Evolutionary conservation across 83 land plant species (phyloP), one percentile per base, ranked within the genome.

Genomic region (Larix sibirica): DNA sequence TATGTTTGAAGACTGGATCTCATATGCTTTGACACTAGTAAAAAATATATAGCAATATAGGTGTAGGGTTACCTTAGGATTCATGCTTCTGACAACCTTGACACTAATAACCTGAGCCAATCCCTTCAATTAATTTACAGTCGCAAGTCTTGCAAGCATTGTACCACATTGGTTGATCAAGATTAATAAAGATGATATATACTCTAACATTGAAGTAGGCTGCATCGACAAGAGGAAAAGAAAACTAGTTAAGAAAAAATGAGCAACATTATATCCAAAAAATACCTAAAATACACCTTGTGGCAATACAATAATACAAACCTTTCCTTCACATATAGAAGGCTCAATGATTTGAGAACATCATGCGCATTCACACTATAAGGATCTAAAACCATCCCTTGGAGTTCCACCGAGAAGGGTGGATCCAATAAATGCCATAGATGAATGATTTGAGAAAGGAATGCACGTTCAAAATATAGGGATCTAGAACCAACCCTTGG

Each of bases 111-210:
- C 92, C 93, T 58, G 98, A 91, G 12, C 92, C 94, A 79, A 86
- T 47, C 54, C 90, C 94, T 59, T 97, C 98, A 17, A 92, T 92
- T 0, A 94, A 96, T 80, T 97, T 97, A 83, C 91, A 91, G 84
- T 94, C 94, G 84, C 99, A 97, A 4, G 91, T 86, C 83, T 90
- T 92, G 87, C 99, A 97, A 38, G 99, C 98, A 0, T 92, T 90
- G 77, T 96, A 97, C 97, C 98, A 97, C 99, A 97, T 96, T 60
- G 96, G 81, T 79, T 96, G 99, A 38, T 97, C 98, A 8, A 95
- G 93, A 79, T 93, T 97, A 85, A 97, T 96, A 80, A 87, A 92
- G 89, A 94, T 96, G 62, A 97, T 83, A 81, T 85, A 94, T 6
- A 85, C 99, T 70, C 87, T 90, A 17, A 96, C 84, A 87, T 90